Conservation (phyloP, 441 rosid species). For the Gossypium trilobum region DNA sequence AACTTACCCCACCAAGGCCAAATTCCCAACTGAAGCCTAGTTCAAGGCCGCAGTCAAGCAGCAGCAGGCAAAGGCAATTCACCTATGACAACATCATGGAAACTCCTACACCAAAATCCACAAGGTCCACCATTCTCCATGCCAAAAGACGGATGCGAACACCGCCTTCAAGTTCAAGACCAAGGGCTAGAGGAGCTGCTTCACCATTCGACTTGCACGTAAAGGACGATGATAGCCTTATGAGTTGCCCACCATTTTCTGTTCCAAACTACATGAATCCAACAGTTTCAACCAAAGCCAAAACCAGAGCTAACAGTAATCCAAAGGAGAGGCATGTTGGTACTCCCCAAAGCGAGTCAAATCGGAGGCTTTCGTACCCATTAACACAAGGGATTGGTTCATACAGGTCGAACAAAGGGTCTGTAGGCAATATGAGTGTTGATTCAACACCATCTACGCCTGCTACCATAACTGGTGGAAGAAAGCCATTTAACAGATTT, state of each 20-base stretch:
- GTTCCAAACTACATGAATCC: constrained; percentile 85
- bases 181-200: constrained; percentile 42
- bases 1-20: constrained; percentile 47
- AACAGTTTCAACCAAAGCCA: constrained; percentile 75
- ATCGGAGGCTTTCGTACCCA: constrained; percentile 67
- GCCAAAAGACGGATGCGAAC: constrained; percentile 39
- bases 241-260: constrained; percentile 85
- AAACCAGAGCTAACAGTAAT: constrained; percentile 55
- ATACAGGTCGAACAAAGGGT: constrained; percentile 55
- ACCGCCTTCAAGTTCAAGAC: constrained; percentile 35
- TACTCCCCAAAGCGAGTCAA: constrained; percentile 58
- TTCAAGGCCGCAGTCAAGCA: constrained; percentile 52
- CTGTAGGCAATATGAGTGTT: constrained; percentile 65
- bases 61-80: constrained; percentile 29
- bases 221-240: constrained; percentile 82
- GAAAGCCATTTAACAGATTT: constrained; percentile 84
- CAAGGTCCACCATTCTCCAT: constrained; percentile 46
- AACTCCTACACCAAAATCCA: constrained; percentile 59
- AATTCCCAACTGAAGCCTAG: constrained; percentile 50
- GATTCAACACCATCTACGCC: constrained; percentile 74
- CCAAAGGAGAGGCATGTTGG: constrained; percentile 69
- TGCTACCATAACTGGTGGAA: constrained; percentile 50
- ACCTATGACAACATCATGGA: constrained; percentile 41
- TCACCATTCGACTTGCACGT: constrained; percentile 51
- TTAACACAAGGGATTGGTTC: constrained; percentile 49